Percentiles rank a stretch among this genome's conserved stretches.
Evolutionary conservation across 2,329 filamentous ascomycete genomes (phyloP).

Genomic region (Stenocarpella maydis): DNA sequence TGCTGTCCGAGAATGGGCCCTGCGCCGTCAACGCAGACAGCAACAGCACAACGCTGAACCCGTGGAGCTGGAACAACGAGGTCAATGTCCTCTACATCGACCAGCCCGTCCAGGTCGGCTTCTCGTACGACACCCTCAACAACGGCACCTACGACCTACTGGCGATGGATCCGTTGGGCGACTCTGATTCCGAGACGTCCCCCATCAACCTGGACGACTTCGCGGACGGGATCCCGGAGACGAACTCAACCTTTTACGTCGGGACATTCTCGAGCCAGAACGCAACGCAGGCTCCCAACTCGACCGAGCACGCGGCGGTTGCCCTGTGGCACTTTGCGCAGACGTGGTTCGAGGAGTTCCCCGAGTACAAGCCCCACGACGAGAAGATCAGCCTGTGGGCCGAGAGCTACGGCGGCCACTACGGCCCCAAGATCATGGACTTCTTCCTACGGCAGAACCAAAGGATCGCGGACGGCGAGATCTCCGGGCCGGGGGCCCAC

Average conservation of each 20-base stretch:
- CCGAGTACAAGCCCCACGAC: constrained; percentile 55
- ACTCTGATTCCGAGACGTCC: constrained; percentile 39
- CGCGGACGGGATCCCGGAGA: constrained; percentile 29
- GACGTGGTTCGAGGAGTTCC: constrained; percentile 64
- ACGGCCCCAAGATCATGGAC: constrained; percentile 50
- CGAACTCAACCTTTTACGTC: constrained; percentile 32
- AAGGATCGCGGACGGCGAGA: constrained; percentile 32
- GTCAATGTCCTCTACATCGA: constrained; percentile 73
- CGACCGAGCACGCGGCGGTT: constrained; percentile 58
- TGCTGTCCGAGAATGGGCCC: constrained; percentile 60
- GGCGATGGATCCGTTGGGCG: constrained; percentile 25
- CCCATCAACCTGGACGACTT: constrained; percentile 29
- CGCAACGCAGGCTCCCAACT: constrained; percentile 51
- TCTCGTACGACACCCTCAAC: constrained; percentile 42
- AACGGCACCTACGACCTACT: constrained; percentile 40
- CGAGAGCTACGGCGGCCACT: constrained; percentile 46
- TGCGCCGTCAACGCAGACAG: constrained; percentile 60
- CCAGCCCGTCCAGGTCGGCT: constrained; percentile 53
- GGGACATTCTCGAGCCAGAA: constrained; percentile 58
- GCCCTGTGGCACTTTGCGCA: constrained; percentile 65
- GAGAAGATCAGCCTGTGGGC: constrained; percentile 46
- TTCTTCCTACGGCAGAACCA: constrained; percentile 34
- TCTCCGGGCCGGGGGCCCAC: constrained; percentile 31
- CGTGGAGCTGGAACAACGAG: constrained; percentile 67
- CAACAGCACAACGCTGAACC: constrained; percentile 59